Evolutionary conservation across 176 grass and related monocot genomes (phyloP), one percentile per base, ranked within the genome.

Genomic region (Rhynchospora breviuscula): DNA sequence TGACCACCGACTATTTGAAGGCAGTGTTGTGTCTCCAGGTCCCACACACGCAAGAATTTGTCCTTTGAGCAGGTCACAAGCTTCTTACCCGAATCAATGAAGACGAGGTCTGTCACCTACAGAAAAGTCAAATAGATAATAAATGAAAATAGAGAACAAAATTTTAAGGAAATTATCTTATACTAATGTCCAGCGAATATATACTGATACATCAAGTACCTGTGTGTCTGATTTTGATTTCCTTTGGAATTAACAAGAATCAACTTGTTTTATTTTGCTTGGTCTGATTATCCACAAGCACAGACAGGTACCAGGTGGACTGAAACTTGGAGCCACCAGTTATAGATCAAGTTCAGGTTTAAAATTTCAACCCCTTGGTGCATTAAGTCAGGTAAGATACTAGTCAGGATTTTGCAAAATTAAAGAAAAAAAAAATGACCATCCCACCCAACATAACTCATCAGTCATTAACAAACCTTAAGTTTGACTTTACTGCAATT

Each of bases 61-160:
- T 98, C 95, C 88, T 98, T 98, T 49, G 95, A 98, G 79, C 92
- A 91, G 85, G 87, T 98, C 85, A 94, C 87, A 35, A 98, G 87
- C 78, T 98, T 98, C 89, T 94, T 98, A n/a, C 92, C 95, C 31
- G 90, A 89, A 85, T 94, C 95, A 46, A 98, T 66, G 80, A 98
- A 98, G 77, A 79, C 62, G 44, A 98, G 90, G 83, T 92, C 95
- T 0, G 95, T 98, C 11, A 98, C 92, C 95, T 98, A 8, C 78
- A 92, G 45, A 73, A 18, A 84, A 18, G 29, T 76, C 53, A 76
- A 45, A 66, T 66, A 10, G 12, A 33, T 45, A 85, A 71, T 47
- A 72, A 53, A 54, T 49, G 7, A 62, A 69, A 72, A 48, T 18
- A 48, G 9, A 22, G 44, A 72, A 47, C 44, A 44, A 44, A 10